These are phyloP conservation scores for Aureobasidium sp. DNA, from an alignment of 2,329 filamentous ascomycete species.

Conservation along the genomic window DNA sequence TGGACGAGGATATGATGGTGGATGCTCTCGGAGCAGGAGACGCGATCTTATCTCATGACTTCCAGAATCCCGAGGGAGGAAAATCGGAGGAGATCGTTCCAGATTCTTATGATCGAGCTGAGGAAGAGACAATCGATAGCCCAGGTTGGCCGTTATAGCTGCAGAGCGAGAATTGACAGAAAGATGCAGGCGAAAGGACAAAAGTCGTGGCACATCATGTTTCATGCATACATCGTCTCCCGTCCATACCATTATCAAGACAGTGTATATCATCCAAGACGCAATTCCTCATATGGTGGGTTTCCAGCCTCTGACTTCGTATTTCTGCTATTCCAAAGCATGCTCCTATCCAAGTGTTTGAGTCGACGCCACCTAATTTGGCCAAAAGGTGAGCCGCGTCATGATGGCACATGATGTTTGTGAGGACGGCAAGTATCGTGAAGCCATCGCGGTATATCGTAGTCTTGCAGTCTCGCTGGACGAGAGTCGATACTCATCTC, in stretches of 20 bases:
- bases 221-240: background rate
- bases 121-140: background rate
- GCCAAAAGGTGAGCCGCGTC: background rate
- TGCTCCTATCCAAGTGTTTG: background rate
- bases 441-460: background rate
- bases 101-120: background rate
- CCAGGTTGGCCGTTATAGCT: background rate
- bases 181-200: background rate
- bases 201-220: conserved; percentile 1
- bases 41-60: background rate
- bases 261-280: background rate
- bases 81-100: background rate
- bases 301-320: background rate
- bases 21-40: background rate
- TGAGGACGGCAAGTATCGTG: background rate
- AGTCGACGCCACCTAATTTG: background rate
- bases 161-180: background rate
- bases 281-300: background rate
- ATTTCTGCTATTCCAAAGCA: background rate
- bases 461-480: background rate
- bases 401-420: background rate
- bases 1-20: background rate
- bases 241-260: background rate
- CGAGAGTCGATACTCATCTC: background rate
- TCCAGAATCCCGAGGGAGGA: background rate